phyloP scores from a whole-genome alignment of 768 basidiomycete species.

The Rhodotorula graminis region DNA sequence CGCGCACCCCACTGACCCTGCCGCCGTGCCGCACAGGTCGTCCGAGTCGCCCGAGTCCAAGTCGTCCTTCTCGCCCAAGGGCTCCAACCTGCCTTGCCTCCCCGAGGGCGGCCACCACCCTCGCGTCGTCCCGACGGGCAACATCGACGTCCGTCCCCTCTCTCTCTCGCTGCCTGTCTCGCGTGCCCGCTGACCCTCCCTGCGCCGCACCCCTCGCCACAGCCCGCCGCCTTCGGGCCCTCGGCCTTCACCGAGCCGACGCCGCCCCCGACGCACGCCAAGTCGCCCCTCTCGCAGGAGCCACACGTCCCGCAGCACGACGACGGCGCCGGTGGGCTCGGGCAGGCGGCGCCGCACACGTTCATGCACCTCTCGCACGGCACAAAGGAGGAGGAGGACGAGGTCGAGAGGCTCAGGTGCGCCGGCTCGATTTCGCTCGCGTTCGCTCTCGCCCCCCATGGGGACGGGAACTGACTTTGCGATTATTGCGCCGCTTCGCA shows the following conservation, averaged over 20 bases:
- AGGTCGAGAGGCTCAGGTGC: constrained; percentile 16
- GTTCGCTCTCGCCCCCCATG: too few relatives aligned
- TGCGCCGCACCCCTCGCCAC: not conserved
- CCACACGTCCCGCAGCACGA: not conserved
- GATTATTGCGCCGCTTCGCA: not conserved
- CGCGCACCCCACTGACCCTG: not conserved
- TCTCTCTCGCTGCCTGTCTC: not conserved
- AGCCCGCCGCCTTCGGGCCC: not conserved
- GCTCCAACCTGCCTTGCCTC: not conserved
- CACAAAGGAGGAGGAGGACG: constrained; percentile 1
- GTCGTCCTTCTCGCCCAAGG: not conserved
- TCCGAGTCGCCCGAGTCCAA: not conserved
- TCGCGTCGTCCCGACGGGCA: not conserved
- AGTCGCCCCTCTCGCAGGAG: not conserved
- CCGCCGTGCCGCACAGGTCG: not conserved
- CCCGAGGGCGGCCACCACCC: not conserved
- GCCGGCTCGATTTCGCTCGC: not conserved
- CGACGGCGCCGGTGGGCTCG: not conserved
- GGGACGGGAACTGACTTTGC: too few relatives aligned
- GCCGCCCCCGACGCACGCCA: too few relatives aligned
- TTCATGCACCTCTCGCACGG: constrained; percentile 3
- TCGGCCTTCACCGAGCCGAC: not conserved
- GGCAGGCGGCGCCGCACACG: not conserved
- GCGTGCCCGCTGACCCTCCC: not conserved
- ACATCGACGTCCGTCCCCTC: not conserved